Conservation (phyloP, 805 yeast species). For the Aciculoconidium aculeatum region DNA sequence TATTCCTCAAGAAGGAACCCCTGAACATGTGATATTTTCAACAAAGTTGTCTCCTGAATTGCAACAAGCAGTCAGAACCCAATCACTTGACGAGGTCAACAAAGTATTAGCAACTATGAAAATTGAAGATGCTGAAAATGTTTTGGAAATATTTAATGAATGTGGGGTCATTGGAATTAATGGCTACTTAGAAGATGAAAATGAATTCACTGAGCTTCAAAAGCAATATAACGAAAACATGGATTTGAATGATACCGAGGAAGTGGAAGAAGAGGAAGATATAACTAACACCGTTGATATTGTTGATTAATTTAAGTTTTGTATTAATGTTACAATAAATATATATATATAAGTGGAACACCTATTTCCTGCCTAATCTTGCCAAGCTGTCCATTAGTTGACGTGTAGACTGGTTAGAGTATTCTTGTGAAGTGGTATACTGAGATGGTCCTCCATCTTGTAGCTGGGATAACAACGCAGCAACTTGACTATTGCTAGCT, state of each 20-base stretch:
- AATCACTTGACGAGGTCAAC: slow-evolving; percentile 72
- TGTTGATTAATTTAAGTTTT: slow-evolving; percentile 8
- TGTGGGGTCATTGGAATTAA: slow-evolving; percentile 81
- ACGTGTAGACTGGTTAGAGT: not conserved
- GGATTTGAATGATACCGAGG: slow-evolving; percentile 10
- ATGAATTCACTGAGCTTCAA: slow-evolving; percentile 53
- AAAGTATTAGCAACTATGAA: slow-evolving; percentile 69
- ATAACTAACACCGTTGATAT: slow-evolving; percentile 9
- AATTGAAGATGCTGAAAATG: slow-evolving; percentile 72
- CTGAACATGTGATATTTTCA: slow-evolving; percentile 51
- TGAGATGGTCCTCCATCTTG: slow-evolving; percentile 11
- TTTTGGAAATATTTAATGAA: slow-evolving; percentile 68
- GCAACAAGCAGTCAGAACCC: slow-evolving; percentile 71
- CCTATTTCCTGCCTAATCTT: slow-evolving; percentile 26
- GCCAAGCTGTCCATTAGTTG: slow-evolving; percentile 36
- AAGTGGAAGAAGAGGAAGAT: slow-evolving; percentile 9
- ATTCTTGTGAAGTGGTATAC: slow-evolving; percentile 3
- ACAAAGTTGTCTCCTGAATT: slow-evolving; percentile 51
- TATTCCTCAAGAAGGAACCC: slow-evolving; percentile 55
- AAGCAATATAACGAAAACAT: slow-evolving; percentile 39
- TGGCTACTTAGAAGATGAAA: slow-evolving; percentile 67
- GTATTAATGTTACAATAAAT: not conserved
- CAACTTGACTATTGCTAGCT: slow-evolving; percentile 18
- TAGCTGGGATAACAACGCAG: slow-evolving; percentile 22
- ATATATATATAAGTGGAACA: not conserved